Conservation (phyloP, 371 early-diverging fungal species). For the Haplosporangium sp. region DNA sequence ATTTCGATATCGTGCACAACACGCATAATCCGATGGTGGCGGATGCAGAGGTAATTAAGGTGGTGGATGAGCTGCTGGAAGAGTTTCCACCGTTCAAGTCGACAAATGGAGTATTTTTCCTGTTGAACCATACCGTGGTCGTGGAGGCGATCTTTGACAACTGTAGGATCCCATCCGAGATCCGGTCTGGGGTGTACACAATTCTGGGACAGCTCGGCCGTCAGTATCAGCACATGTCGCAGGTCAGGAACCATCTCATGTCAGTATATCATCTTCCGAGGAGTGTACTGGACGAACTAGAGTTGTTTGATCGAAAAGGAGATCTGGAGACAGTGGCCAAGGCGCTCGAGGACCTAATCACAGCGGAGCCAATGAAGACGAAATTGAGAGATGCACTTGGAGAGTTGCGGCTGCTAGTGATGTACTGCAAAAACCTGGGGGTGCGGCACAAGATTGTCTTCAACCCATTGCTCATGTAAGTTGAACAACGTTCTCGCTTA, state of each 20-base stretch:
- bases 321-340: constrained; percentile 63
- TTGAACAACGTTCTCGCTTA: background rate
- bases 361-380: constrained; percentile 60
- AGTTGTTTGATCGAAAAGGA: constrained; percentile 69
- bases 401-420: constrained; percentile 62
- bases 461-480: constrained; percentile 75
- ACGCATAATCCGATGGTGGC: constrained; percentile 77
- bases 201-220: constrained; percentile 70
- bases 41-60: constrained; percentile 91
- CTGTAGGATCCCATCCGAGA: constrained; percentile 70
- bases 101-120: constrained; percentile 63
- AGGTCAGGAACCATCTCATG: constrained; percentile 71
- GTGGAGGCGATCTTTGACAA: constrained; percentile 71
- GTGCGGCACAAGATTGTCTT: constrained; percentile 74
- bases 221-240: constrained; percentile 65
- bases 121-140: constrained; percentile 70
- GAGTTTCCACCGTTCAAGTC: constrained; percentile 77
- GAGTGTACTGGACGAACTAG: constrained; percentile 73
- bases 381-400: constrained; percentile 60
- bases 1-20: constrained; percentile 91
- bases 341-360: constrained; percentile 69
- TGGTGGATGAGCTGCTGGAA: constrained; percentile 86
- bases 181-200: constrained; percentile 65
- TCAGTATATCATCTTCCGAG: constrained; percentile 69
- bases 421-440: constrained; percentile 68